These are phyloP conservation scores for Arthroderma sp. DNA, from an alignment of 2,329 filamentous ascomycete genomes.

Conservation along the genomic window DNA sequence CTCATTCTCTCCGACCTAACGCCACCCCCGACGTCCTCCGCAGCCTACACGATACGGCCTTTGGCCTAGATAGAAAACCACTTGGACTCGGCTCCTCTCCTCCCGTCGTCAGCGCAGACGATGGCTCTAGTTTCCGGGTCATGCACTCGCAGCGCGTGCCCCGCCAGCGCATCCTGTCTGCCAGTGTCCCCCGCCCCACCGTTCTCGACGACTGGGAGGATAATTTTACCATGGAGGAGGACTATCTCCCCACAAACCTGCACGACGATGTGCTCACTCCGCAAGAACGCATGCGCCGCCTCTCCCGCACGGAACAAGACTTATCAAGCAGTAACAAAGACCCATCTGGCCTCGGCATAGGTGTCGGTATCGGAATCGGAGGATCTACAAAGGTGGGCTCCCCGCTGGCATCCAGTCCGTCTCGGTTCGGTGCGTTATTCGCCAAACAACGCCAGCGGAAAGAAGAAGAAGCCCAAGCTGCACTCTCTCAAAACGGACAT, in stretches of 20 bases:
- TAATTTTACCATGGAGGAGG: slow-evolving; percentile 72
- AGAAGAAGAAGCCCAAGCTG: slow-evolving; percentile 39
- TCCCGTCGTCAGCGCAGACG: slow-evolving; percentile 51
- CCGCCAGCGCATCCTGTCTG: slow-evolving; percentile 46
- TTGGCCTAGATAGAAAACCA: slow-evolving; percentile 56
- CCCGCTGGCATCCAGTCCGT: slow-evolving; percentile 48
- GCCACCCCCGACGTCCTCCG: slow-evolving; percentile 53
- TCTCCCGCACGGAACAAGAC: slow-evolving; percentile 48
- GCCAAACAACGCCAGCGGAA: slow-evolving; percentile 42
- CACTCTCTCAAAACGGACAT: slow-evolving; percentile 38
- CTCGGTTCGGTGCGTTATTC: slow-evolving; percentile 50
- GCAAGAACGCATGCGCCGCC: slow-evolving; percentile 47
- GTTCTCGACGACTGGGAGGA: slow-evolving; percentile 49
- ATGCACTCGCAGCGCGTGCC: slow-evolving; percentile 56
- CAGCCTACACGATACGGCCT: slow-evolving; percentile 54
- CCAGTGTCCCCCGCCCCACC: slow-evolving; percentile 45
- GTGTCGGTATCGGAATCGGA: slow-evolving; percentile 26
- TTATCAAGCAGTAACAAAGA: slow-evolving; percentile 35
- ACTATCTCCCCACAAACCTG: slow-evolving; percentile 64
- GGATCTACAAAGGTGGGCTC: slow-evolving; percentile 42
- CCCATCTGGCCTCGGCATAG: slow-evolving; percentile 33
- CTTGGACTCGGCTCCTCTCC: slow-evolving; percentile 45
- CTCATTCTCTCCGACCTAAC: slow-evolving; percentile 50
- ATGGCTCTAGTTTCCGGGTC: slow-evolving; percentile 51
- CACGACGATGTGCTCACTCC: slow-evolving; percentile 53